Conservation (phyloP, 225 moss, liverwort and hornwort species). For the Polytrichum formosum region DNA sequence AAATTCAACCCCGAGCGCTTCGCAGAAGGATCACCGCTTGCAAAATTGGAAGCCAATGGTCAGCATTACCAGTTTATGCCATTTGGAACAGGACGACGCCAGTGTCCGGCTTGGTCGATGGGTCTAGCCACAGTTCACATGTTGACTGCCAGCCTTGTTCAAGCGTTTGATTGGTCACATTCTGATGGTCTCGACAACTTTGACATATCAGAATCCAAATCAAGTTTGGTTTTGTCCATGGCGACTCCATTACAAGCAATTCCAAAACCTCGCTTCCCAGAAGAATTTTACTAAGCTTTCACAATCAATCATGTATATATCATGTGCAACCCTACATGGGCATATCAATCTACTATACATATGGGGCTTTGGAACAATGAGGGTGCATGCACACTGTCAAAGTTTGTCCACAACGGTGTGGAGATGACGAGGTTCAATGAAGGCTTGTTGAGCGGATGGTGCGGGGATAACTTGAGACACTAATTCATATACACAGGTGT, state of each 20-base stretch:
- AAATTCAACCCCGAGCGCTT: slow-evolving; percentile 28
- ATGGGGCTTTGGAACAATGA: too few relatives aligned
- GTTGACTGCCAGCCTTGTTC: slow-evolving; percentile 24
- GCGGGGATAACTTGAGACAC: too few relatives aligned
- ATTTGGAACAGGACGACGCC: slow-evolving; percentile 28
- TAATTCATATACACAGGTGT: too few relatives aligned
- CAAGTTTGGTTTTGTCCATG: slow-evolving; percentile 21
- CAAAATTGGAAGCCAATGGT: slow-evolving; percentile 22
- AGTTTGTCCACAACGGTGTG: too few relatives aligned
- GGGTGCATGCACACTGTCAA: too few relatives aligned
- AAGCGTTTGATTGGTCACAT: slow-evolving; percentile 24
- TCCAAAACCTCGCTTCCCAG: slow-evolving; percentile 12
- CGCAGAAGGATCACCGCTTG: slow-evolving; percentile 6
- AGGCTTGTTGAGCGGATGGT: too few relatives aligned
- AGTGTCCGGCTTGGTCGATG: slow-evolving; percentile 24
- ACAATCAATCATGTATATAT: neutral
- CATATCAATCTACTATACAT: too few relatives aligned
- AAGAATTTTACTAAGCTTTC: neutral
- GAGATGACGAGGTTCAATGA: too few relatives aligned
- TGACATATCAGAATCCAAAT: slow-evolving; percentile 20
- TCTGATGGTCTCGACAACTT: slow-evolving; percentile 9
- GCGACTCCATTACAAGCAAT: neutral
- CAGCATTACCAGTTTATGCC: slow-evolving; percentile 27
- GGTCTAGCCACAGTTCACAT: slow-evolving; percentile 16
- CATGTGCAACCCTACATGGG: too few relatives aligned